Percentiles rank a stretch among this genome's conserved stretches.
These are phyloP conservation scores for Tricholoma furcatifolium DNA, from an alignment of 768 basidiomycete genomes.

Conservation along the genomic window DNA sequence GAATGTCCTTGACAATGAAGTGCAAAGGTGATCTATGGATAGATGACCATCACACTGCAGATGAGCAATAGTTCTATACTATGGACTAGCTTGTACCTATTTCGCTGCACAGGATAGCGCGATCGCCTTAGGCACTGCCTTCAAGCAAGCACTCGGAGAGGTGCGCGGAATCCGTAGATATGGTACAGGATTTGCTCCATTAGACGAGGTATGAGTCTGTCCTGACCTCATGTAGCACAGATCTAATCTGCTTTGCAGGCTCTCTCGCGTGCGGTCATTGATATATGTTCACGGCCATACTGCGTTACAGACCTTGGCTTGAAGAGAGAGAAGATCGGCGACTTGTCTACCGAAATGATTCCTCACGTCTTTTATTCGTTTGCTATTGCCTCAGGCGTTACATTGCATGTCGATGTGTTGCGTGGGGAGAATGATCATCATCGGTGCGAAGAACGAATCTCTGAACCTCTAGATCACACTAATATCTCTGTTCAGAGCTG, in stretches of 20 bases:
- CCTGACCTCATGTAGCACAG: neutral
- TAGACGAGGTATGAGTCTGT: constrained; percentile 76
- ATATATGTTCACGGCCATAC: constrained; percentile 96
- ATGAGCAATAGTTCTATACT: constrained; percentile 52
- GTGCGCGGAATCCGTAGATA: constrained; percentile 92
- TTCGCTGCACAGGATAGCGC: constrained; percentile 73
- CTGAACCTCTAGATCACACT: neutral
- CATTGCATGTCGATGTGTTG: constrained; percentile 91
- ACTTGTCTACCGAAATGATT: constrained; percentile 96
- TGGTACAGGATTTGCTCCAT: constrained; percentile 93
- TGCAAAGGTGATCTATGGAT: constrained; percentile 97
- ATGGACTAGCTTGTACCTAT: neutral
- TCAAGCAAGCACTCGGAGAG: constrained; percentile 94
- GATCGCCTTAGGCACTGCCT: constrained; percentile 84
- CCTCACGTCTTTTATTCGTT: constrained; percentile 98
- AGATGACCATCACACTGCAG: constrained; percentile 99
- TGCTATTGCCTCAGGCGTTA: constrained; percentile 92
- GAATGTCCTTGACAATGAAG: constrained; percentile 87
- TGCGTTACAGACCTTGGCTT: constrained; percentile 91
- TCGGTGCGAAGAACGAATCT: constrained; percentile 50
- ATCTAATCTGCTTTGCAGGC: constrained; percentile 43
- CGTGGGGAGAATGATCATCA: constrained; percentile 98
- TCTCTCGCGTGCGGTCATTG: constrained; percentile 92
- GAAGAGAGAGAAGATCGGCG: constrained; percentile 89
- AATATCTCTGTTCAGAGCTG: constrained; percentile 56